These are phyloP conservation scores for Oxytropis ochrocephala DNA, from an alignment of 306 rosid species.

Conservation along the genomic window DNA sequence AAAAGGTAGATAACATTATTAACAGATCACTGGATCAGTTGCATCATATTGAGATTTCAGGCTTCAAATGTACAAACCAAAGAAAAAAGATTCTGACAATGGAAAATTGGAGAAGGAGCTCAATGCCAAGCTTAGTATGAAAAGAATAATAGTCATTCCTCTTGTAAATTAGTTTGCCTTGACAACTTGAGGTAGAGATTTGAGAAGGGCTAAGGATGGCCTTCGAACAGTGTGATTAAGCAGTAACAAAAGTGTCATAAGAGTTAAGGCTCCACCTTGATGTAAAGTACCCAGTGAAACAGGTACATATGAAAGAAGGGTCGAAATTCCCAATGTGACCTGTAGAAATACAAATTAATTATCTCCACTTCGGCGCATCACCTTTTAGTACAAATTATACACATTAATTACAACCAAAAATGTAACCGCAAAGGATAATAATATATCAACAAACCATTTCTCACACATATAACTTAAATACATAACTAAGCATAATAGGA, in stretches of 20 bases:
- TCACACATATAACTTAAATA: background rate
- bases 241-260: conserved; percentile 56
- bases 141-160: background rate
- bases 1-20: background rate
- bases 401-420: too few relatives aligned
- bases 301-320: conserved; percentile 73
- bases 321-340: conserved; percentile 75
- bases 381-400: too few relatives aligned
- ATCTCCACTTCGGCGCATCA: too few relatives aligned
- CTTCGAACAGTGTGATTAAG: conserved; percentile 69
- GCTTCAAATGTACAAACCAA: conserved; percentile 7
- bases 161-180: conserved; percentile 30
- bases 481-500: too few relatives aligned
- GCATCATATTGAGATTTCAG: conserved; percentile 3
- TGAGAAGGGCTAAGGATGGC: conserved; percentile 64
- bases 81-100: background rate
- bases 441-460: background rate
- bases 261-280: conserved; percentile 90
- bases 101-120: conserved; percentile 18
- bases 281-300: conserved; percentile 79
- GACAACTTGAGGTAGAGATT: conserved; percentile 61
- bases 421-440: background rate
- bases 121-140: background rate
- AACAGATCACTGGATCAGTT: background rate
- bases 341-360: conserved; percentile 22